Evolutionary conservation across 75 land plant genomes (phyloP).

Genomic region (Selaginella tamariscina): DNA sequence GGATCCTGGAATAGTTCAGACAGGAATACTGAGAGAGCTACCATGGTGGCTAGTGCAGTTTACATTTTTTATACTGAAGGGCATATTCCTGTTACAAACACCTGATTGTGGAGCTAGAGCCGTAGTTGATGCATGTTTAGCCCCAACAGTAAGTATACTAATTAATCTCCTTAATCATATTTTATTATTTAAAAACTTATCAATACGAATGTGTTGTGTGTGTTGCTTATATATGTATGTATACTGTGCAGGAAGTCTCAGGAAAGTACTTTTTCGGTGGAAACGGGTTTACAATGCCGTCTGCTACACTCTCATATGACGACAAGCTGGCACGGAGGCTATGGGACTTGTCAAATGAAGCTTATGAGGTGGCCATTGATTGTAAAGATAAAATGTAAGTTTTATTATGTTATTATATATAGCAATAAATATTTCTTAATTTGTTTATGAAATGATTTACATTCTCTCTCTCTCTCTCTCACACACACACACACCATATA

Average conservation of each 20-base stretch:
- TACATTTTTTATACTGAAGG: conserved; percentile 29
- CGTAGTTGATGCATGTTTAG: conserved; percentile 70
- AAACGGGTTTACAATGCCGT: conserved; percentile 38
- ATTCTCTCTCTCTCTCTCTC: too few species aligned
- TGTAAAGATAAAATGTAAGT: too few species aligned
- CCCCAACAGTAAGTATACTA: conserved; percentile 46
- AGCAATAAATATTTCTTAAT: too few species aligned
- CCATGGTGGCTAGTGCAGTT: conserved; percentile 37
- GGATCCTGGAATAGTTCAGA: conserved; percentile 75
- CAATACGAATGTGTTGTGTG: too few species aligned
- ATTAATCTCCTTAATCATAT: neutral
- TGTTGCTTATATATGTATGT: too few species aligned
- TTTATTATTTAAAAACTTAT: too few species aligned
- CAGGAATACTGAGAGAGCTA: conserved; percentile 59
- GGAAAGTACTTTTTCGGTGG: conserved; percentile 72
- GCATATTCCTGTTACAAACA: conserved; percentile 43
- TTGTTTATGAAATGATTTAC: too few species aligned
- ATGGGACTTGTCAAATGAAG: conserved; percentile 24
- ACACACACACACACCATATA: too few species aligned
- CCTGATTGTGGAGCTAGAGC: conserved; percentile 41
- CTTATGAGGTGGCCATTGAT: neutral
- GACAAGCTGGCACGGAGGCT: conserved; percentile 34
- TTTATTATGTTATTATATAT: too few species aligned
- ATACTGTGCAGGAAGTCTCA: conserved; percentile 42
- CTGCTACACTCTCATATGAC: conserved; percentile 42